Base-by-base conservation (phyloP, 2,329 filamentous ascomycete genomes). In the Penicillium sp. region DNA sequence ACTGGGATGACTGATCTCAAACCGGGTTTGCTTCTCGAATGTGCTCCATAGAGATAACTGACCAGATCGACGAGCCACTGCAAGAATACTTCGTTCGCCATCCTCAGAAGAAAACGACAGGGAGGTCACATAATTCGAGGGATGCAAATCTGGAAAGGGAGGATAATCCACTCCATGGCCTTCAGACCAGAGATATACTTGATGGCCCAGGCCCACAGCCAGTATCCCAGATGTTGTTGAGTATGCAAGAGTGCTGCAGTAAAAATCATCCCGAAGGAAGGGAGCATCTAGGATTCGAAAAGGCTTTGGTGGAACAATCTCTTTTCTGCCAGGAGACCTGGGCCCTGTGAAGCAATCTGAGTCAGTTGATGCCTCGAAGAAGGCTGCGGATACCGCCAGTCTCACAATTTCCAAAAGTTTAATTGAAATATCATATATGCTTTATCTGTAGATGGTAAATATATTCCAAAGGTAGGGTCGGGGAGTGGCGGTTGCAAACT, bases 201-300 rank as follows among this genome's bases (percentile, higher is more conserved):
- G 80, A 51, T 87, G 85, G 0, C 87, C 88, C 14, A 97, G 80
- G 0, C 90, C 93, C 17, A 97, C 90, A 17, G 91, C 93, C 16
- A 99, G 81, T 14, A 88, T 89, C 50, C 88, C 84, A 48, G 85
- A 83, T 8, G 84, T 88, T 38, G 82, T 73, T 0, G 88, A 96
- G 72, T 96, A 97, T 10, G 94, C 91, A 51, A 99, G 80, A 2
- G 92, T 82, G 0, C 92, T 94, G 75, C 91, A 97, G 71, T 99
- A 99, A 71, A 92, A 99, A 73, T 99, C 93, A 66, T 97, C 91
- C 54, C 91, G 86, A n/a, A 97, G 79, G 49, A 86, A 84, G 3
- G 92, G 91, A 9, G 93, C 93, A 75, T 97, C 91, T 5, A 99
- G 81, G 7, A 97, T 89, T 75, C 89, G 89, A 76, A 95, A 95